A percentile compares a stretch with the other conserved stretches of the same genome.
Conservation (phyloP, 192 early-diverging fungal genomes). For the Podochytrium sp. region DNA sequence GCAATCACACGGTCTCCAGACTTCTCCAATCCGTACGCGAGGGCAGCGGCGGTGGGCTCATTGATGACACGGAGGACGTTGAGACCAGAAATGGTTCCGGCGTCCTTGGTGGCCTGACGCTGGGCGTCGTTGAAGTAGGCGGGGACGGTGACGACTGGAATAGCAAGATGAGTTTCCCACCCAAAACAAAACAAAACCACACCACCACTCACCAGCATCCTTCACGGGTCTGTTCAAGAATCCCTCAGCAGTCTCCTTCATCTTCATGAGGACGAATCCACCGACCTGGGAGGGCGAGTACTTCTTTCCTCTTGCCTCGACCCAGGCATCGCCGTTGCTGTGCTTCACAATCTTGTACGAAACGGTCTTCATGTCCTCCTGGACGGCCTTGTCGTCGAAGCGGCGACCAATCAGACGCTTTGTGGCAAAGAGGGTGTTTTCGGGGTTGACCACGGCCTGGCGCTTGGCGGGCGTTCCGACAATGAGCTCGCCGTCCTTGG, state of each 20-base stretch:
- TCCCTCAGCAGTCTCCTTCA: constrained; percentile 93
- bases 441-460: constrained; percentile 97
- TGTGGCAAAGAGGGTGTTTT: constrained; percentile 97
- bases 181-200: background rate
- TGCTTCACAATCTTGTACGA: constrained; percentile 96
- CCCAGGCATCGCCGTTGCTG: constrained; percentile 97
- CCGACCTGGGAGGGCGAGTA: constrained; percentile 97
- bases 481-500: constrained; percentile 93
- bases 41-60: constrained; percentile 93
- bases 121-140: constrained; percentile 99
- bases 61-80: constrained; percentile 94
- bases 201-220: constrained; percentile 66
- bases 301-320: constrained; percentile 90
- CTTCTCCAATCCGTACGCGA: constrained; percentile 89
- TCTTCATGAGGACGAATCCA: constrained; percentile 96
- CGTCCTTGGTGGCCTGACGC: constrained; percentile 96
- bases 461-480: constrained; percentile 97
- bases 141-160: constrained; percentile 88
- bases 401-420: constrained; percentile 97
- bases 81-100: constrained; percentile 87
- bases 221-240: constrained; percentile 80
- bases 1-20: constrained; percentile 86
- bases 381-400: constrained; percentile 86
- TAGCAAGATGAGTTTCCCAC: background rate
- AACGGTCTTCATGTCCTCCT: constrained; percentile 87